Base-by-base conservation (phyloP, 179 eudicot genomes). In the Dionaea muscipula region DNA sequence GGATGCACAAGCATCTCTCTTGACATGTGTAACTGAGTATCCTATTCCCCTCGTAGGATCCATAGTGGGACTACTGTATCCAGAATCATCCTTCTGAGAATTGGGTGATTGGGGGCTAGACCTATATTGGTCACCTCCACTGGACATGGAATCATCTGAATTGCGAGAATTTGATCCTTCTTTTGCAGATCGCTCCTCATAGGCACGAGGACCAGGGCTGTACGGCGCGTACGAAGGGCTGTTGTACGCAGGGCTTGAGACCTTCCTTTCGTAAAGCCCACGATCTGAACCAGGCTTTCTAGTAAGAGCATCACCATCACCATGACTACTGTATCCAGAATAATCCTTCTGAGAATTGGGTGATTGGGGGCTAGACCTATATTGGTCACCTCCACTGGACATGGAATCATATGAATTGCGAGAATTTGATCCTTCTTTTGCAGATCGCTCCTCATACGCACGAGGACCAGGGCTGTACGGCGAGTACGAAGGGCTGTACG, bases 201-300 rank as follows among this genome's bases (percentile, higher is more conserved):
- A 62, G 25, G 51, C 54, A 72, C 85, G 81, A 41, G 95, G 93
- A 73, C 97, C 86, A n/a, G n/a, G n/a, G n/a, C n/a, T n/a, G n/a
- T n/a, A n/a, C n/a, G n/a, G n/a, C n/a, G n/a, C n/a, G n/a, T n/a
- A n/a, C n/a, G n/a, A n/a, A n/a, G n/a, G n/a, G n/a, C n/a, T n/a
- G n/a, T n/a, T n/a, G 59, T 66, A 73, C 53, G 56, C 60, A 40
- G 80, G 81, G 59, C 83, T 76, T 37, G 80, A 78, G 54, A 81
- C 26, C 57, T 70, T 84, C 59, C 87, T 75, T n/a, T 73, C 83
- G 62, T 66, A 75, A 23, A 79, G 53, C 49, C 80, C 78, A 24
- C 84, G 80, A 63, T 84, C 95, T 2, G 93, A 86, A 44, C 89
- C 95, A 53, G 88, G 86, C 76, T 81, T 90, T 68, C 89, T 81